phyloP scores from a whole-genome alignment of 108 stramenopile genomes.

The Schizochytrium sp. region DNA sequence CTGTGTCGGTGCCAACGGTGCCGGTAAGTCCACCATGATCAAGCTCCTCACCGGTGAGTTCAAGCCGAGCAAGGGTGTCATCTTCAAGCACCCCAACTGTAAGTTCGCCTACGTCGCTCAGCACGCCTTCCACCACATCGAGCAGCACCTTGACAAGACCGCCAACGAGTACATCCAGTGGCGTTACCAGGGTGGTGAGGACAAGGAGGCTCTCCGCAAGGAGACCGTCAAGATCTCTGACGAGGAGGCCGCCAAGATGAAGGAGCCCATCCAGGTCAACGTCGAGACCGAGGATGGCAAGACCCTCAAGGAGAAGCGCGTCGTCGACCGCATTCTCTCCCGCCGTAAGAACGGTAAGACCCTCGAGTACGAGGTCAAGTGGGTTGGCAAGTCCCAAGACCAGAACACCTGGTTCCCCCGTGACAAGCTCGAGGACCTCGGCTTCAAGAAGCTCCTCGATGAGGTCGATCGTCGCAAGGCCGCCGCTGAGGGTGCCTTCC shows the following conservation, averaged over 20 bases:
- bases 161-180: constrained; percentile 99
- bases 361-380: constrained; percentile 94
- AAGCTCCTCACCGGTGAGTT: constrained; percentile 98
- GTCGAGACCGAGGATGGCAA: constrained; percentile 96
- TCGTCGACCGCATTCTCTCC: constrained; percentile 93
- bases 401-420: constrained; percentile 87
- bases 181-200: constrained; percentile 98
- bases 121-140: constrained; percentile 99
- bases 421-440: constrained; percentile 88
- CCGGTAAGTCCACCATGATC: constrained; percentile 99
- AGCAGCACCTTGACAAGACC: constrained; percentile 94
- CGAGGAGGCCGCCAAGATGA: constrained; percentile 91
- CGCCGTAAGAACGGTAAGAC: constrained; percentile 95
- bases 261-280: constrained; percentile 91
- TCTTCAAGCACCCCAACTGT: constrained; percentile 99
- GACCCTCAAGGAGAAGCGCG: constrained; percentile 94
- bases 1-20: constrained; percentile 98
- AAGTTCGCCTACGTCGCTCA: constrained; percentile 99
- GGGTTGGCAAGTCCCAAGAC: constrained; percentile 61
- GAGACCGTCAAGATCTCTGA: constrained; percentile 95
- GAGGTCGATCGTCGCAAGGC: constrained; percentile 98
- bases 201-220: constrained; percentile 92
- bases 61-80: constrained; percentile 89
- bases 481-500: constrained; percentile 91
- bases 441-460: constrained; percentile 93